Conservation (phyloP, 148 eudicot species). For the Chenopodium formosanum region DNA sequence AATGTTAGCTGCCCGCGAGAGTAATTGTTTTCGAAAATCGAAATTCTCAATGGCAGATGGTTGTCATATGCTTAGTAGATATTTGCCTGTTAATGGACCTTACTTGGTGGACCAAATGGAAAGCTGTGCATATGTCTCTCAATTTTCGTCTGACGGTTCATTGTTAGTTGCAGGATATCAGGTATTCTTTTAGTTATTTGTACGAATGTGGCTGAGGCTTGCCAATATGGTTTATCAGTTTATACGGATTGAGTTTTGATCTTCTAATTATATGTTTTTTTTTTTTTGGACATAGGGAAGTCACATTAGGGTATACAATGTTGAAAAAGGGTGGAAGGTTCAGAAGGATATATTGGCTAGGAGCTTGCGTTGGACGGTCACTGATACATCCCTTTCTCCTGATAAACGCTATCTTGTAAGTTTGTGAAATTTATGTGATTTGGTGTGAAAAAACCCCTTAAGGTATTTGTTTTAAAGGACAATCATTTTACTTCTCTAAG, state of each 20-base stretch:
- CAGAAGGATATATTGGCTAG: constrained; percentile 72
- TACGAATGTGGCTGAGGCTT: neutral
- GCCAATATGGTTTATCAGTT: neutral
- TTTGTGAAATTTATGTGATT: constrained; percentile 3
- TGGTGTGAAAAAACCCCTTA: too few relatives aligned
- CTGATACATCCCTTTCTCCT: constrained; percentile 89
- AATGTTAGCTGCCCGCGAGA: constrained; percentile 81
- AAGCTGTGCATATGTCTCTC: constrained; percentile 77
- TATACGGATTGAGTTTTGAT: neutral
- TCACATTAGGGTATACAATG: constrained; percentile 75
- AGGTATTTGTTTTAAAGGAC: too few relatives aligned
- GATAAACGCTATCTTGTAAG: constrained; percentile 75
- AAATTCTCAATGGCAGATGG: constrained; percentile 63
- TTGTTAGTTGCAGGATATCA: constrained; percentile 85
- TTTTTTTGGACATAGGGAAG: constrained; percentile 53
- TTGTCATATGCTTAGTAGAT: constrained; percentile 62
- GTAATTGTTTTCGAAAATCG: constrained; percentile 67
- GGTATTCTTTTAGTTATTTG: constrained; percentile 37
- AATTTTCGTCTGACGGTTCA: constrained; percentile 81
- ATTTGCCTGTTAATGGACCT: constrained; percentile 76
- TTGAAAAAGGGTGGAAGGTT: constrained; percentile 70
- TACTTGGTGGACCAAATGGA: constrained; percentile 57
- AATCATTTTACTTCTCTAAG: too few relatives aligned
- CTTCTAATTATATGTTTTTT: neutral
- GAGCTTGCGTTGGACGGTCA: constrained; percentile 87